Percentiles rank a stretch among this genome's conserved stretches.
These are phyloP conservation scores for Chenopodium album DNA, from an alignment of 148 eudicot species.

Conservation along the genomic window DNA sequence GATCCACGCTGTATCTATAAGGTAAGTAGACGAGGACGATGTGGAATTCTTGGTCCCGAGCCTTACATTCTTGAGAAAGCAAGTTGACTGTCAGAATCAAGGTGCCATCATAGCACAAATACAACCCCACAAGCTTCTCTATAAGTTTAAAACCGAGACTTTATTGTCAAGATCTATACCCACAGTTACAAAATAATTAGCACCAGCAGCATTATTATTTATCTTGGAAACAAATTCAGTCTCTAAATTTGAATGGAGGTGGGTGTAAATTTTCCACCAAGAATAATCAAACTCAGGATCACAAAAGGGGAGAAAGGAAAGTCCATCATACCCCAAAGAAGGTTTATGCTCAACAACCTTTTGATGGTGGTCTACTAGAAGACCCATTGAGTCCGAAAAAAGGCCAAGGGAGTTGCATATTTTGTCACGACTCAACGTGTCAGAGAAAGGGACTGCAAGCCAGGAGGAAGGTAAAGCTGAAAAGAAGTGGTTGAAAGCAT, in stretches of 20 bases:
- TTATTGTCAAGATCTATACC: background rate
- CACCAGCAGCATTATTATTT: too few species aligned
- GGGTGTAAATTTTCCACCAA: background rate
- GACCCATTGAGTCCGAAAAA: background rate
- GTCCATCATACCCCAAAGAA: too few species aligned
- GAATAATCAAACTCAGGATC: too few species aligned
- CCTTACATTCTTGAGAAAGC: background rate
- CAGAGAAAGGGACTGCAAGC: conserved; percentile 2
- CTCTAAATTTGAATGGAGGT: background rate
- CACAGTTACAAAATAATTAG: too few species aligned
- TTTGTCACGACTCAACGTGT: background rate
- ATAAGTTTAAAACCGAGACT: background rate
- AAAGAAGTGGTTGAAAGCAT: background rate
- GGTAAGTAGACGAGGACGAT: conserved; percentile 7
- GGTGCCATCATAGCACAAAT: conserved; percentile 6
- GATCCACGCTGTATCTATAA: background rate
- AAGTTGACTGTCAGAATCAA: background rate
- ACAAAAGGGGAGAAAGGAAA: too few species aligned
- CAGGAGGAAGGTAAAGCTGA: conserved; percentile 11
- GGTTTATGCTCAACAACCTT: background rate
- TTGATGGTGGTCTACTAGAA: background rate
- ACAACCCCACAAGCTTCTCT: conserved; percentile 13
- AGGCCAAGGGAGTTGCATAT: background rate
- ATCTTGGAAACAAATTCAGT: background rate
- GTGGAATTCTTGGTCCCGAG: background rate